These are phyloP conservation scores for Biscogniauxia marginata DNA, from an alignment of 2,329 filamentous ascomycete genomes.

Conservation along the genomic window DNA sequence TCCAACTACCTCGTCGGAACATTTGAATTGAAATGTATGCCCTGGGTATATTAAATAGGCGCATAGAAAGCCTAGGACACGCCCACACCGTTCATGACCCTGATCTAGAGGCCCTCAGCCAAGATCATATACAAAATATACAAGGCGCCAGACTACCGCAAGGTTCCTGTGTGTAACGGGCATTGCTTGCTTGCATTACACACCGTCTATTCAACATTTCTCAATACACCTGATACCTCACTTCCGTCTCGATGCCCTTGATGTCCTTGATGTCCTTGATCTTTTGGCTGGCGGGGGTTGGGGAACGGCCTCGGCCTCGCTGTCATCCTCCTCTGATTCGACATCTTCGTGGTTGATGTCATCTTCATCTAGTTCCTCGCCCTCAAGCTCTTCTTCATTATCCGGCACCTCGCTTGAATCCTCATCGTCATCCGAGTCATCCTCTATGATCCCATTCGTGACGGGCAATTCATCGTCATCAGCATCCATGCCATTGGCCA, in stretches of 20 bases:
- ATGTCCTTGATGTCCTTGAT: constrained; percentile 32
- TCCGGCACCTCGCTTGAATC: constrained; percentile 41
- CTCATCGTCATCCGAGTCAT: constrained; percentile 61
- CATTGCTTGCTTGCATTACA: constrained; percentile 25
- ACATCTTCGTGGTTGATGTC: constrained; percentile 60
- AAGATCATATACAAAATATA: background rate
- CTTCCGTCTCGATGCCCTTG: constrained; percentile 37
- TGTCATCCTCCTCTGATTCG: constrained; percentile 57
- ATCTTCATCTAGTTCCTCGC: constrained; percentile 54
- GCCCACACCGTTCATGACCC: background rate
- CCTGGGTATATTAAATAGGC: too few relatives aligned
- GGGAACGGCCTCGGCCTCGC: constrained; percentile 48
- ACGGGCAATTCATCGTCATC: constrained; percentile 59
- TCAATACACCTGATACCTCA: constrained; percentile 21
- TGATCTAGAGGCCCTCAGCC: background rate
- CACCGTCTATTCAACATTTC: constrained; percentile 20
- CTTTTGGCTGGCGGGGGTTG: constrained; percentile 42
- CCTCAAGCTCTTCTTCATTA: constrained; percentile 47
- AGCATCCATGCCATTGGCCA: constrained; percentile 47
- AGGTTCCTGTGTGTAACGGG: constrained; percentile 14
- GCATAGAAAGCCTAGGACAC: background rate
- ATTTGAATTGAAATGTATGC: too few relatives aligned
- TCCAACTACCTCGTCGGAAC: too few relatives aligned
- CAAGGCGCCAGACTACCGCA: background rate
- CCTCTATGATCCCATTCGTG: constrained; percentile 52